phyloP scores from a whole-genome alignment of 257 asterid genomes.

The Nemophila menziesii region DNA sequence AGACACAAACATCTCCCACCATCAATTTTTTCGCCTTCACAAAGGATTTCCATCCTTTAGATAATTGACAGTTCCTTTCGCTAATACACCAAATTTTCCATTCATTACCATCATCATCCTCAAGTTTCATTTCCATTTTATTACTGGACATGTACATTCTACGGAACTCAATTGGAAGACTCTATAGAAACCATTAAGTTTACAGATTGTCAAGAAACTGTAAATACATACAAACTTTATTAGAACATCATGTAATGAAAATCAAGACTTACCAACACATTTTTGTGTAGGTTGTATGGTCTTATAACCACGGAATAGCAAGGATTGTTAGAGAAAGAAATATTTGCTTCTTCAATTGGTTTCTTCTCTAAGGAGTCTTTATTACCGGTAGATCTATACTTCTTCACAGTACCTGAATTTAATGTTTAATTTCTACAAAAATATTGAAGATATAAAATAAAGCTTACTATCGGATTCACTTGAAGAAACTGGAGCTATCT shows the following conservation, averaged over 20 bases:
- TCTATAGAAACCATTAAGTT: constrained; percentile 12
- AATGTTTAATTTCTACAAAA: neutral
- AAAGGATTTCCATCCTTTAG: constrained; percentile 5
- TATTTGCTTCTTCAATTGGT: neutral
- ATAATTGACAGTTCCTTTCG: neutral
- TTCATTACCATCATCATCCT: constrained; percentile 8
- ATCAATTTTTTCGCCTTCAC: constrained; percentile 7
- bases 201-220: neutral
- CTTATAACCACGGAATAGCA: constrained; percentile 1
- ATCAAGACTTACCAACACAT: constrained; percentile 11
- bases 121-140: neutral
- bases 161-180: constrained; percentile 3
- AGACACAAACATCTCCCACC: constrained; percentile 11
- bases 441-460: neutral
- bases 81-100: neutral
- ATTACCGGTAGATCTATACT: too few relatives aligned
- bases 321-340: constrained; percentile 1
- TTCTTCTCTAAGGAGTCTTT: neutral
- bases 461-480: neutral
- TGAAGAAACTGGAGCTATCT: neutral
- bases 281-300: neutral
- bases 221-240: too few relatives aligned
- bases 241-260: neutral
- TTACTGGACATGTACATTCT: neutral
- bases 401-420: neutral